Percentiles rank a stretch among this genome's conserved stretches.
phyloP scores from a whole-genome alignment of 805 yeast genomes.

The Pichia californica region DNA sequence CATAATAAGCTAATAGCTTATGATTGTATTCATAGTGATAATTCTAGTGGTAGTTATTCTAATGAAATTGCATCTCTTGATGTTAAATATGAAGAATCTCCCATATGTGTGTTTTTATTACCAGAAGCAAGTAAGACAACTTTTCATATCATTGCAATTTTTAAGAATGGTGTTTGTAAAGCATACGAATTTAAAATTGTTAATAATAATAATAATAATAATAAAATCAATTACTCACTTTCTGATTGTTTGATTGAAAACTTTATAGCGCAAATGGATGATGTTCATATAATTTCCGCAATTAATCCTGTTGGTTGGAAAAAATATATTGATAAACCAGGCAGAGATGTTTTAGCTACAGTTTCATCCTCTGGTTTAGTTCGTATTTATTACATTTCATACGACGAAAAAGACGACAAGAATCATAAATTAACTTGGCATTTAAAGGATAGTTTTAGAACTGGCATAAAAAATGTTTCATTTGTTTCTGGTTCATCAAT shows the following conservation, averaged over 20 bases:
- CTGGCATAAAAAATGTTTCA: conserved; percentile 48
- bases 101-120: conserved; percentile 28
- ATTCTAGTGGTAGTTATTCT: conserved; percentile 14
- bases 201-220: conserved; percentile 17
- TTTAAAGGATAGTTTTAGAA: conserved; percentile 41
- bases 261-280: conserved; percentile 27
- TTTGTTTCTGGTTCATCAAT: conserved; percentile 69
- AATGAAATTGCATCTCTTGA: conserved; percentile 15
- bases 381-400: conserved; percentile 38
- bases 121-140: conserved; percentile 27
- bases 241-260: no score
- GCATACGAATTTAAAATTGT: conserved; percentile 37
- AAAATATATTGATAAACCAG: conserved; percentile 23
- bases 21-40: conserved; percentile 31
- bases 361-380: conserved; percentile 49
- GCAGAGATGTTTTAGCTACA: conserved; percentile 48
- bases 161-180: conserved; percentile 27
- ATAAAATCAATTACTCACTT: conserved; percentile 24
- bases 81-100: conserved; percentile 9
- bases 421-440: conserved; percentile 43
- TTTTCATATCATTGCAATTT: conserved; percentile 49
- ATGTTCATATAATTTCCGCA: conserved; percentile 31
- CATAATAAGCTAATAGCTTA: conserved; percentile 47
- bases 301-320: conserved; percentile 65
- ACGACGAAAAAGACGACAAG: conserved; percentile 15